Evolutionary conservation across 257 asterid species (phyloP).

Genomic region (Coffea eugenioides): DNA sequence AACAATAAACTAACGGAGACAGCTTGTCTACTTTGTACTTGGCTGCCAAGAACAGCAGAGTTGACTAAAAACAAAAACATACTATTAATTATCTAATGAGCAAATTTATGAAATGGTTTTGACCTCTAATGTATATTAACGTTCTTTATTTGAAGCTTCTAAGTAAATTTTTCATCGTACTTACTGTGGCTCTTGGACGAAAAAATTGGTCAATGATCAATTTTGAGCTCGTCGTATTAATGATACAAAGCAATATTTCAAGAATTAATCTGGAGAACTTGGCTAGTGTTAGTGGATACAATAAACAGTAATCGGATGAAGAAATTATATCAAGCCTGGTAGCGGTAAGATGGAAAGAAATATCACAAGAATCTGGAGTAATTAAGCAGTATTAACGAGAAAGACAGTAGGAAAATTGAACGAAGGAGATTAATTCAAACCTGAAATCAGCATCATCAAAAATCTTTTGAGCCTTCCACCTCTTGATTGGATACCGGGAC

Average conservation of each 20-base stretch:
- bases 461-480: constrained; percentile 77
- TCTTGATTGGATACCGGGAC: constrained; percentile 87
- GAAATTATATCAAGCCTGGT: no score
- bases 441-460: constrained; percentile 86
- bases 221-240: background rate
- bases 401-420: background rate
- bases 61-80: background rate
- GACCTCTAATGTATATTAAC: background rate
- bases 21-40: constrained; percentile 7
- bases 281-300: no score
- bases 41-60: constrained; percentile 1
- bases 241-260: no score
- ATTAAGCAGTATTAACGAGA: background rate
- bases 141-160: background rate
- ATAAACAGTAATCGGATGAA: no score
- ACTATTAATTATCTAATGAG: background rate
- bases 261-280: no score
- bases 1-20: constrained; percentile 14
- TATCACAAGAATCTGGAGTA: background rate
- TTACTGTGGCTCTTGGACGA: background rate
- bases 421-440: constrained; percentile 22
- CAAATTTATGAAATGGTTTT: background rate
- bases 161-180: background rate
- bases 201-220: background rate
- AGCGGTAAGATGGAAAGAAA: background rate